Evolutionary conservation across 1,284 basidiomycete genomes (phyloP).

Genomic region (Stygiomarasmius scandens): DNA sequence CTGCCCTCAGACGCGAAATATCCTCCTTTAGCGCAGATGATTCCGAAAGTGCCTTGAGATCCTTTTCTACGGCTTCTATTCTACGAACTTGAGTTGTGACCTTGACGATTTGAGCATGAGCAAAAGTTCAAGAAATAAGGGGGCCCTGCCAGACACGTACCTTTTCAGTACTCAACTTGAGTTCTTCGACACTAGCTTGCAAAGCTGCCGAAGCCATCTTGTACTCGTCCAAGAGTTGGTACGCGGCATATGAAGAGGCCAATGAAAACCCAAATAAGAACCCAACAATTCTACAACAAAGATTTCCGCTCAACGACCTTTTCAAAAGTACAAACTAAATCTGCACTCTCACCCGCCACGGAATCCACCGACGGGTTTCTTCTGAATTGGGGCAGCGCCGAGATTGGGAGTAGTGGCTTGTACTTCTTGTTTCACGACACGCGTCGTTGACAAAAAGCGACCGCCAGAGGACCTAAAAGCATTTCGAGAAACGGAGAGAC

Average conservation of each 20-base stretch:
- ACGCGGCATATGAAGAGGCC: constrained; percentile 82
- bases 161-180: constrained; percentile 84
- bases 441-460: constrained; percentile 43
- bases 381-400: constrained; percentile 60
- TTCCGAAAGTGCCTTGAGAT: constrained; percentile 76
- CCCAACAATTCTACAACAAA: constrained; percentile 70
- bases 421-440: constrained; percentile 51
- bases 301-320: constrained; percentile 19
- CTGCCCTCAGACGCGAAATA: constrained; percentile 69
- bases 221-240: constrained; percentile 89
- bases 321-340: constrained; percentile 1
- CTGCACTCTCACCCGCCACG: constrained; percentile 73
- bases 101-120: constrained; percentile 39
- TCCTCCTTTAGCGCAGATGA: constrained; percentile 78
- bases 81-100: constrained; percentile 83
- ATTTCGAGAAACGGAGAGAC: constrained; percentile 29
- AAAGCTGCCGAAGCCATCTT: constrained; percentile 82
- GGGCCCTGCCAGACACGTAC: constrained; percentile 36
- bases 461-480: constrained; percentile 24
- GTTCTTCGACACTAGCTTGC: constrained; percentile 84
- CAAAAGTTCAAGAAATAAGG: not conserved
- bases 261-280: constrained; percentile 90
- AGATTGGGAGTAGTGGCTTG: constrained; percentile 47
- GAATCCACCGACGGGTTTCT: constrained; percentile 84
- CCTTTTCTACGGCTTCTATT: constrained; percentile 88